Base-by-base conservation (phyloP, 179 eudicot genomes). In the Spergularia azorica region DNA sequence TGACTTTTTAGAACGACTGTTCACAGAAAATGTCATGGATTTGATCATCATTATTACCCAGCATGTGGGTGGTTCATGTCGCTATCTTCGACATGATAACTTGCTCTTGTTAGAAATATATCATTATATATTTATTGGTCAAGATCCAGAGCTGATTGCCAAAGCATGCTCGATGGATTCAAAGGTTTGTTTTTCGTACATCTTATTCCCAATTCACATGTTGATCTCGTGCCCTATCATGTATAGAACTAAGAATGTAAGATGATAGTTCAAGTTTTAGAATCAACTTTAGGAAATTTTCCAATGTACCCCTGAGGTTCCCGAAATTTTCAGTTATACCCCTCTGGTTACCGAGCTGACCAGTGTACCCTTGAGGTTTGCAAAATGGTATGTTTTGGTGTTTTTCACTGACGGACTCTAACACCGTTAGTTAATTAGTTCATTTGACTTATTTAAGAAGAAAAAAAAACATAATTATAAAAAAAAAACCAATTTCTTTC, bases 21-120 rank as follows among this genome's bases (percentile, higher is more conserved):
- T 93, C 79, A 83, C 78, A 68, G 99, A 95, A 83, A 93, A 91
- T 85, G 92, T 93, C 43, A 93, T 89, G 94, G 99, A 95, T 81
- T 84, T 93, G 86, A 84, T 95, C 50, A 74, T 94, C 71, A 86
- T 88, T 60, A 74, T 95, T 50, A 85, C 98, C 72, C 99, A 93
- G 76, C 96, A 91, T 76, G 82, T 86, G 81, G 94, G 87, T 67
- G 92, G 92, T 75, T 79, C 95, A 63, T 75, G 80, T 77, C 80
- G 87, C 78, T 86, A 89, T 82, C 83, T 95, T 77, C 84, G 90
- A 71, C 94, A 94, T 72, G 99, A 93, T 79, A 95, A 90, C 86
- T 84, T 95, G 85, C 99, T 95, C 81, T 79, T 95, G 56, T 81
- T 93, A 82, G 98, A 95, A 76, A 90, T 81, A 38, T 87, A 86